phyloP scores from a whole-genome alignment of 805 yeast species.

The Candida nonsorbophila region DNA sequence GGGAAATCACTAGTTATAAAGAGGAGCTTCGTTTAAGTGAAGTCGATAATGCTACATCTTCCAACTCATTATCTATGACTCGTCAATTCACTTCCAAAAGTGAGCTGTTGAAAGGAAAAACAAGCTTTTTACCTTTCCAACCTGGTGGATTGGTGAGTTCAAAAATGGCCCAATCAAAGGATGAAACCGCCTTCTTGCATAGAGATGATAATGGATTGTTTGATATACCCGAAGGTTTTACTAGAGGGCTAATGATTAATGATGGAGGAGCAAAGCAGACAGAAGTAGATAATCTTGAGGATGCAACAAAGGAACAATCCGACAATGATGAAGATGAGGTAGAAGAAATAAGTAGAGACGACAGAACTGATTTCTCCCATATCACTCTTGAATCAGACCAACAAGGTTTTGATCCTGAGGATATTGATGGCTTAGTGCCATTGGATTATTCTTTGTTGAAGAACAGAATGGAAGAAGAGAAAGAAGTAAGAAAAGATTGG shows the following conservation, averaged over 20 bases:
- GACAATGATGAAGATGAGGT: background rate
- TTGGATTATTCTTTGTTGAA: constrained; percentile 24
- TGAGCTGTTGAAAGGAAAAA: constrained; percentile 63
- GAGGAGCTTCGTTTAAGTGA: constrained; percentile 45
- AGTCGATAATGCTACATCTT: constrained; percentile 54
- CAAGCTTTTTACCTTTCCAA: constrained; percentile 78
- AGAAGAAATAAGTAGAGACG: background rate
- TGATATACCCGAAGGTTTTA: constrained; percentile 77
- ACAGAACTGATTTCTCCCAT: background rate
- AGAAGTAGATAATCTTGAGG: constrained; percentile 1
- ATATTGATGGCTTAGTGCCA: constrained; percentile 41
- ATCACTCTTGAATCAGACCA: constrained; percentile 5
- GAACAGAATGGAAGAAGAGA: constrained; percentile 16
- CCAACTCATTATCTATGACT: constrained; percentile 67
- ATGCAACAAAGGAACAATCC: background rate
- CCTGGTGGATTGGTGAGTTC: constrained; percentile 70
- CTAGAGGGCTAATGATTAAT: constrained; percentile 54
- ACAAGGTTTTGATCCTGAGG: constrained; percentile 38
- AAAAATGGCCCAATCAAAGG: constrained; percentile 17
- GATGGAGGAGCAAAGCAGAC: constrained; percentile 9
- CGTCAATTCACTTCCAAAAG: constrained; percentile 60
- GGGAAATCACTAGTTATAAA: constrained; percentile 54
- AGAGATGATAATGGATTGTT: constrained; percentile 68
- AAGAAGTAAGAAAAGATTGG: constrained; percentile 59
- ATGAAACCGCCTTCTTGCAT: constrained; percentile 43